Evolutionary conservation across 768 basidiomycete genomes (phyloP), one percentile per base, ranked within the genome.

Genomic region (Boletus sp.): DNA sequence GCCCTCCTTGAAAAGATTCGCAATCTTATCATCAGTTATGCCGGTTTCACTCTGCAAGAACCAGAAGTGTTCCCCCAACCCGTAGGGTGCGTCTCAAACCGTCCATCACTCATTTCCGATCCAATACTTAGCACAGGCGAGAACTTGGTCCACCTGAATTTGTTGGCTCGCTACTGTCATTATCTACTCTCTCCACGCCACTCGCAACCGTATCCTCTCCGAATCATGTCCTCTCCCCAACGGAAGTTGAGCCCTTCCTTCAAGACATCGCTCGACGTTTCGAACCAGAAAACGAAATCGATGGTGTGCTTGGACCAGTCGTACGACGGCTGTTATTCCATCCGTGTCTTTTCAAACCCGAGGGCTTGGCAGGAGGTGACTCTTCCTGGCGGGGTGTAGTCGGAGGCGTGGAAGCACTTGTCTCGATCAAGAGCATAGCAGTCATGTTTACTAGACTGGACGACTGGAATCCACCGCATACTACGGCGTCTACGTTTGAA

Each of bases 11-110:
- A n/a, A n/a, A 91, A 85, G 69, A 68, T 90, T 35, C 85, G 88
- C n/a, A 81, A 88, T 53, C 77, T 97, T 15, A 71, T 98, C 47
- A 83, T 98, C 59, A 92, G 88, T 53, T 97, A 97, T 72, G 83
- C 87, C 11, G 95, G 94, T 6, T 78, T 98, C 45, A 88, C 82
- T 23, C 75, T 99, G 10, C 93, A 95, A 72, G 94, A 95, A 55
- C 90, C 95, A 1, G 85, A 85, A 37, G 95, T 98, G 88, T 98
- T 99, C 61, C 90, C 93, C 45, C 92, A 97, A 61, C 95, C 94
- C 10, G 51, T 71, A 50, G 80, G 83, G 93, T 90, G 70, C 55
- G 81, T 75, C 25, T 44, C 21, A 46, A 33, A 17, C 7, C 17
- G 21, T 48, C 33, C 14, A 35, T 37, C 32, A 41, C 23, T 15